Evolutionary conservation across 768 basidiomycete species (phyloP), one percentile per base, ranked within the genome.

Genomic region (Termitomyces heimii): DNA sequence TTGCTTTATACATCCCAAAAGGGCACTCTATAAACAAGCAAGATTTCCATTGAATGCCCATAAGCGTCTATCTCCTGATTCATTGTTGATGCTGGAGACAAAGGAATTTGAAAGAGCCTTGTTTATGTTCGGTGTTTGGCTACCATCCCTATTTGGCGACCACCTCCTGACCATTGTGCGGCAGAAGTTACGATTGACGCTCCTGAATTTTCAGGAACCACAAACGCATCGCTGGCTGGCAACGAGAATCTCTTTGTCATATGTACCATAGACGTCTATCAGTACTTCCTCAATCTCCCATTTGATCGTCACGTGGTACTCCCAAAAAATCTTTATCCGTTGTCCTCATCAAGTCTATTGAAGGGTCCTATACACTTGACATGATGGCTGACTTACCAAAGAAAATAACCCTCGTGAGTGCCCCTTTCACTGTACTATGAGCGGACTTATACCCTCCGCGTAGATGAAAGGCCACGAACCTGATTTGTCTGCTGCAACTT

Each of bases 401-500:
- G 31, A 80, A 79, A 66, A 73, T 80, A 37, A 75, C 70, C 57
- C 67, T 80, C 55, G 78, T 78, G 62, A 66, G 67, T 63, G 66
- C 66, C 63, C 1, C 46, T 14, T 5, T 35, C 45, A 53, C 13
- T 32, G 24, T n/a, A 14, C 14, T 22, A 10, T 22, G 2, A 39
- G 5, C 16, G 2, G 4, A 37, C 9, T 10, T 42, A 24, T 16
- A 37, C 42, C 29, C 22, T 26, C 24, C n/a, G 32, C 29, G 24
- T 64, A 98, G 95, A 81, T 98, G 72, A 86, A 86, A 63, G 92
- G 92, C 54, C 88, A 92, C 20, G 75, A 85, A 40, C 75, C 86
- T 0, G 91, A 95, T 67, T 77, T 94, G 62, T 90, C 92, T 18
- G 84, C 90, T 6, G 94, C 90, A 6, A 98, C 96, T 1, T 99